Conservation (phyloP, 2,329 filamentous ascomycete species). For the Aspergillus pseudoviridinutans region DNA sequence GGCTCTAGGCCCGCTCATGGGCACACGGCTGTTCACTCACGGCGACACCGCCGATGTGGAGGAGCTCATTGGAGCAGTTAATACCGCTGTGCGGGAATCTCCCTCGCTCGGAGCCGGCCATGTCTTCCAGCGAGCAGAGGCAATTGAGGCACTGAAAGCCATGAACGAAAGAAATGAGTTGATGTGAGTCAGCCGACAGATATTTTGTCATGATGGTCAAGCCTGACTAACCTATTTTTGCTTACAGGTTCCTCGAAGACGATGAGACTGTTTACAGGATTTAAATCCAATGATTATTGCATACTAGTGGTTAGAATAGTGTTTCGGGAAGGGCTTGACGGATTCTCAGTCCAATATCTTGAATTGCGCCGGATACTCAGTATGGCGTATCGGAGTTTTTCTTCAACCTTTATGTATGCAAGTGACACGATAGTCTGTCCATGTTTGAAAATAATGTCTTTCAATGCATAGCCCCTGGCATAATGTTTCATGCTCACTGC, state of each 20-base stretch:
- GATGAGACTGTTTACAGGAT: conserved; percentile 69
- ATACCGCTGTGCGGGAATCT: conserved; percentile 57
- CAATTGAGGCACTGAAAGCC: conserved; percentile 68
- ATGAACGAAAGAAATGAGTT: conserved; percentile 84
- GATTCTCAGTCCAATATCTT: conserved; percentile 4
- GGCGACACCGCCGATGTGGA: conserved; percentile 71
- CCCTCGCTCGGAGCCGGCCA: conserved; percentile 46
- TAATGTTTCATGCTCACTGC: background rate
- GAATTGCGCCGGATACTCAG: background rate
- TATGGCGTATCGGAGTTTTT: conserved; percentile 6
- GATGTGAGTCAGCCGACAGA: conserved; percentile 63
- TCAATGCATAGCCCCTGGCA: background rate
- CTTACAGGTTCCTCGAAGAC: conserved; percentile 39
- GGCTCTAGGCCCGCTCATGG: conserved; percentile 77
- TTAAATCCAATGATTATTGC: conserved; percentile 34
- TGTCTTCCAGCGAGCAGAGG: conserved; percentile 68
- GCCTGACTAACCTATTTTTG: conserved; percentile 11
- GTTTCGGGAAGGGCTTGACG: background rate
- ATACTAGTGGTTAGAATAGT: background rate
- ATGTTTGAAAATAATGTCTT: background rate
- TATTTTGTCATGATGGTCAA: conserved; percentile 1
- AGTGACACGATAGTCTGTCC: background rate
- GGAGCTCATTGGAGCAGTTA: conserved; percentile 73
- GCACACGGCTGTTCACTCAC: conserved; percentile 77
- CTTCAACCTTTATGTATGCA: conserved; percentile 5